Evolutionary conservation across 257 asterid species (phyloP), one percentile per base, ranked within the genome.

Genomic region (Scutellaria minor): DNA sequence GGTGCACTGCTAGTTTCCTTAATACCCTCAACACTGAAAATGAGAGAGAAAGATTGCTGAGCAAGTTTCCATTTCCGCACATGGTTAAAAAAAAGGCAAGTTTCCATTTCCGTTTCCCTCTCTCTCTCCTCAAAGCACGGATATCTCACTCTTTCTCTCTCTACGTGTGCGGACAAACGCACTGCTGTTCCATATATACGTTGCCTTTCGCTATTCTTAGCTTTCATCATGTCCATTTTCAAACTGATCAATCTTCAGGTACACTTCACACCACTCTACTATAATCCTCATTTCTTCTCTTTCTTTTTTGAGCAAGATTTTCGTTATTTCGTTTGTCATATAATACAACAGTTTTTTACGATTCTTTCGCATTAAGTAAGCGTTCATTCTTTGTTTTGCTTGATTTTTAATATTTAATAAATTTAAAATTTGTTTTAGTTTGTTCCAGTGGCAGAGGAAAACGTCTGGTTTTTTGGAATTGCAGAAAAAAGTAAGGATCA

Each of bases 371-470:
- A 31, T 31, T 5, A 31, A 31, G 35, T 27, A 27, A 27, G 37
- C 2, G 37, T 31, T 31, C 37, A 31, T 31, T 31, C 37, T 4
- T 31, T 31, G 13, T 67, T 44, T 52, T 39, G 46, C 12, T 56
- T 71, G 62, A 24, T 24, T 55, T 48, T 47, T 42, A 13, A 22
- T 47, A 31, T 31, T 31, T 31, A 0, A 2, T 9, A 14, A 13
- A 12, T 69, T 55, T 22, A 2, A 5, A 41, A 60, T 70, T 64
- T 20, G 66, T 14, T 83, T 81, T 80, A 65, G 85, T 74, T 71
- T 79, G 55, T 74, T 77, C 74, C 68, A 48, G 79, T 82, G 72
- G 78, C 84, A 80, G 86, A 77, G 86, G 74, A 72, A 48, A 76
- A 72, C 73, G 53, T 40, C 75, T 68, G 81, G 77, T 45, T 54